phyloP scores from a whole-genome alignment of 805 yeast genomes.

The Kurtzmaniella fragi region DNA sequence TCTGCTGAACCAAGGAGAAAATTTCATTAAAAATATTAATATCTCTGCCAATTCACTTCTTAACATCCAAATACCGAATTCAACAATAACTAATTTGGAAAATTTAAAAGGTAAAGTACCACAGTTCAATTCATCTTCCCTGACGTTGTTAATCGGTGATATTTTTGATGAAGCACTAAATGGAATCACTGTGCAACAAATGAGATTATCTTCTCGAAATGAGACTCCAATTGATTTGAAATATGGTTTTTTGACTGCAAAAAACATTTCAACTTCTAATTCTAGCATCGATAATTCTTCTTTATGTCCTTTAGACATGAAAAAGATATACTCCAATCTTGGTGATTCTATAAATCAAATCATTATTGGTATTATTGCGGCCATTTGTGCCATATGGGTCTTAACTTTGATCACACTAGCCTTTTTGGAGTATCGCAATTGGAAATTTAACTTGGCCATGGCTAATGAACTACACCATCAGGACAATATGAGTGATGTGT shows the following conservation, averaged over 20 bases:
- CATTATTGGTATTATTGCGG: slow-evolving; percentile 18
- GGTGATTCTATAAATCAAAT: slow-evolving; percentile 33
- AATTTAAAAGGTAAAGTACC: slow-evolving; percentile 52
- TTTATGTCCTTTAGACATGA: slow-evolving; percentile 36
- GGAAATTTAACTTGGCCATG: slow-evolving; percentile 42
- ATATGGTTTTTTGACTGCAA: no score
- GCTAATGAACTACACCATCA: slow-evolving; percentile 9
- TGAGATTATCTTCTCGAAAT: no score
- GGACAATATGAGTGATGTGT: no score
- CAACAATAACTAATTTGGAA: slow-evolving; percentile 56
- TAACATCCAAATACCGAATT: slow-evolving; percentile 58
- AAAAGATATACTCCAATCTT: slow-evolving; percentile 30
- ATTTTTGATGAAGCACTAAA: not conserved
- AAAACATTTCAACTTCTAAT: slow-evolving; percentile 8
- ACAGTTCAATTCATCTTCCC: slow-evolving; percentile 41
- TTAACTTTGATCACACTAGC: slow-evolving; percentile 37
- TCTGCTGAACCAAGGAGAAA: slow-evolving; percentile 16
- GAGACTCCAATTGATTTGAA: no score
- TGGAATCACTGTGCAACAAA: not conserved
- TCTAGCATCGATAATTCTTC: slow-evolving; percentile 32
- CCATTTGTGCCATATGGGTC: slow-evolving; percentile 24
- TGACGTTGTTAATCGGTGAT: not conserved
- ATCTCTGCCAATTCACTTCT: slow-evolving; percentile 49
- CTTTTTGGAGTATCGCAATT: slow-evolving; percentile 40
- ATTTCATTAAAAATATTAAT: slow-evolving; percentile 45